Conservation (phyloP, 2,329 filamentous ascomycete species). For the Calonectria montana region DNA sequence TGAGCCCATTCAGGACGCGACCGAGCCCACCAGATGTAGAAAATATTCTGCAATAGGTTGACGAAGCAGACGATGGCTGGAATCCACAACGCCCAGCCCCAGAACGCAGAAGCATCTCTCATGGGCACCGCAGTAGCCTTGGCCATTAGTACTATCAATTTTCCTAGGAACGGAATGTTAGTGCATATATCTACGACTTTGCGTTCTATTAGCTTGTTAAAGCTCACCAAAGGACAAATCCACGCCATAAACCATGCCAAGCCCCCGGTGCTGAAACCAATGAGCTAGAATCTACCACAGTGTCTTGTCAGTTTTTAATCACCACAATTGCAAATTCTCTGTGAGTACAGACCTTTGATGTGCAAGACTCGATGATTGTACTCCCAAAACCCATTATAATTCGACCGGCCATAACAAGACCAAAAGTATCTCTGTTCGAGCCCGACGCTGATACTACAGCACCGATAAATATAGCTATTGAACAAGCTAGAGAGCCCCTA, state of each 20-base stretch:
- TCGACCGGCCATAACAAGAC: conserved; percentile 35
- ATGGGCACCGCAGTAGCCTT: conserved; percentile 43
- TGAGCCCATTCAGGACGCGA: conserved; percentile 37
- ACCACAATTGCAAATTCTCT: neutral
- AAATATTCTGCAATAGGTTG: conserved; percentile 36
- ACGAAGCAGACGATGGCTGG: conserved; percentile 36
- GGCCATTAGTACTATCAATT: conserved; percentile 39
- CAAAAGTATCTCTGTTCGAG: conserved; percentile 35
- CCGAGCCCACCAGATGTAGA: conserved; percentile 39
- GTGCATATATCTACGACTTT: neutral
- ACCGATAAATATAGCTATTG: conserved; percentile 37
- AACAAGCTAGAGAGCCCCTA: conserved; percentile 39
- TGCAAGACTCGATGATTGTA: conserved; percentile 41
- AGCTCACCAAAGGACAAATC: conserved; percentile 35
- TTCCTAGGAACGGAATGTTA: conserved; percentile 13
- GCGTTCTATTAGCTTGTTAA: neutral
- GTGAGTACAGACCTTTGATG: conserved; percentile 36
- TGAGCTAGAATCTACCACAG: conserved; percentile 37
- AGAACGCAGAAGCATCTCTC: conserved; percentile 40
- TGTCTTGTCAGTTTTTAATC: neutral
- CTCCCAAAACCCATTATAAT: conserved; percentile 44
- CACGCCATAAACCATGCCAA: conserved; percentile 39
- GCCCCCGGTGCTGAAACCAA: conserved; percentile 41
- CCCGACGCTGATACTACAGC: conserved; percentile 38
- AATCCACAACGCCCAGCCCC: conserved; percentile 45